Base-by-base conservation (phyloP, 2,329 filamentous ascomycete genomes). In the Sporothrix pseudoabietina region DNA sequence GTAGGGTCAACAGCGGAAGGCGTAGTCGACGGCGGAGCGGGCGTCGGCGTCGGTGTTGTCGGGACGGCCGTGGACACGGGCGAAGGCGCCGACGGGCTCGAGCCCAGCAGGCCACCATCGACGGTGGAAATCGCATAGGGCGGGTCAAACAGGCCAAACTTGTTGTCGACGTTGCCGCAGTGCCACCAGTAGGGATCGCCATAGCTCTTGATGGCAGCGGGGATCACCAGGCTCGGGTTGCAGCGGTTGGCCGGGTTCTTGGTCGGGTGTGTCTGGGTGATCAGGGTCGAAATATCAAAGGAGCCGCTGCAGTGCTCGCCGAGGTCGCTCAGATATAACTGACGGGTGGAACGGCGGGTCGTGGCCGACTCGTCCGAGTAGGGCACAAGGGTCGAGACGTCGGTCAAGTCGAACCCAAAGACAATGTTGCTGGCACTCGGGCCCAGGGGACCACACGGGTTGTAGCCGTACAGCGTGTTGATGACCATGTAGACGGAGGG, bases 131-230 rank as follows among this genome's bases (percentile, higher is more conserved):
- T 30, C 32, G 61, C 61, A 26, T 65, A 65, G 14, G 61, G 61
- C 39, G 61, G 61, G 39, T 65, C 61, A 19, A 65, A 65, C 14
- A 65, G 61, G 19, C 61, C 61, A 65, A 65, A 65, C 61, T 65
- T 65, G 61, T n/a, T 41, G 61, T n/a, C 35, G 22, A 65, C 61
- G 22, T 65, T 65, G 61, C 61, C 61, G 35, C 61, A 65, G 61
- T 65, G 61, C 12, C 8, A 7, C 61, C 61, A 65, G 61, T 65
- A 65, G 14, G 61, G 61, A 35, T 22, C 19, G 16, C 35, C 61
- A 12, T 26, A 41, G 12, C 3, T 8, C 39, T 65, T 65, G 61
- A 65, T 65, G 12, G 9, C 12, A 2, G 1, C 26, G 61, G 61
- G 61, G 35, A 65, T 65, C 14, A 44, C 35, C 61, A 65, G 61